Evolutionary conservation across 2,329 filamentous ascomycete species (phyloP).

Genomic region (Exophiala sp.): DNA sequence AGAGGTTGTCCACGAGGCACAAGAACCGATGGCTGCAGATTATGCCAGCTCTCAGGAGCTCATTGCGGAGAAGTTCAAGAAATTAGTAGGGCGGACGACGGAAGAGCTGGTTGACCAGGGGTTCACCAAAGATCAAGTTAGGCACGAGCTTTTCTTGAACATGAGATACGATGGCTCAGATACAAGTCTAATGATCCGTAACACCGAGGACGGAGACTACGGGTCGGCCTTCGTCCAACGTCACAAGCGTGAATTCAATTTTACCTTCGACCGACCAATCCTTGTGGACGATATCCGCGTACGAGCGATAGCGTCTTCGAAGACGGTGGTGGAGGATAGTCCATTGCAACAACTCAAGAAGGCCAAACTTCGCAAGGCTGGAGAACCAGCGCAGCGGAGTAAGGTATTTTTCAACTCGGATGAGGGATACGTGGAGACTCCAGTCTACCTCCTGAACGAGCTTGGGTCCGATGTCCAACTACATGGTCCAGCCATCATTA

Average conservation of each 20-base stretch:
- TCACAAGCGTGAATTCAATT: slow-evolving; percentile 88
- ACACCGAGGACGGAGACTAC: slow-evolving; percentile 68
- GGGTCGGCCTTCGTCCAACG: slow-evolving; percentile 77
- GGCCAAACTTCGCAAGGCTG: not conserved
- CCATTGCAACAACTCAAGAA: slow-evolving; percentile 50
- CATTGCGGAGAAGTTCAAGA: slow-evolving; percentile 71
- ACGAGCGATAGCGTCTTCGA: slow-evolving; percentile 65
- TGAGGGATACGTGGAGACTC: slow-evolving; percentile 33
- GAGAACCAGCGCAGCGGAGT: not conserved
- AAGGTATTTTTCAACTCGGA: slow-evolving; percentile 36
- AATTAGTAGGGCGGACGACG: slow-evolving; percentile 35
- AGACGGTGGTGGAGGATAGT: slow-evolving; percentile 58
- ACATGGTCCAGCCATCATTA: slow-evolving; percentile 31
- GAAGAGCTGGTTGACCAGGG: slow-evolving; percentile 42
- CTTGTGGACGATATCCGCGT: slow-evolving; percentile 87
- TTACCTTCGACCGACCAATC: slow-evolving; percentile 79
- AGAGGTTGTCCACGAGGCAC: slow-evolving; percentile 38
- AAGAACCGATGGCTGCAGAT: slow-evolving; percentile 37
- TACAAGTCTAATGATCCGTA: slow-evolving; percentile 47
- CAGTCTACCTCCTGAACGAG: slow-evolving; percentile 36
- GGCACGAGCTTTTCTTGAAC: slow-evolving; percentile 44
- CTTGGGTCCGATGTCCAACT: slow-evolving; percentile 34
- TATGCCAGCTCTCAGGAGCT: slow-evolving; percentile 48
- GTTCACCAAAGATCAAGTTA: slow-evolving; percentile 40
- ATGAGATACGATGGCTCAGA: slow-evolving; percentile 51